Conservation (phyloP, 2,329 filamentous ascomycete genomes). For the Hymenoscyphus linearis region DNA sequence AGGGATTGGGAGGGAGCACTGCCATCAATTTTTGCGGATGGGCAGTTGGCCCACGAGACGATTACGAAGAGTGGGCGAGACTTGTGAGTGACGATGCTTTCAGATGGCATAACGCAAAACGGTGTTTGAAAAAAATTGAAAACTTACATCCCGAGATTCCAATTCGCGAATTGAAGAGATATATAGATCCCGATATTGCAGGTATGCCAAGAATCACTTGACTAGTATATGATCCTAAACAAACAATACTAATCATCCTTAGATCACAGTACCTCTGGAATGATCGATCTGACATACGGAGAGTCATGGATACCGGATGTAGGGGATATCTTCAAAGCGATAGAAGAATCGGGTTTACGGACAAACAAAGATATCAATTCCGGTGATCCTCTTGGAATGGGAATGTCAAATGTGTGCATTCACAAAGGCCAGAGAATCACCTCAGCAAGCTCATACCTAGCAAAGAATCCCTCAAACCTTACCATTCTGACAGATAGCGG, state of each 20-base stretch:
- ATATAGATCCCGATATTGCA: not conserved
- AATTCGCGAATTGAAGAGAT: conserved; percentile 24
- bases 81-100: conserved; percentile 53
- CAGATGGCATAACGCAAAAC: conserved; percentile 36
- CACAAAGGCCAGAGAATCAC: conserved; percentile 44
- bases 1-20: conserved; percentile 35
- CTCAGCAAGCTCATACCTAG: conserved; percentile 44
- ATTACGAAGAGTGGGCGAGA: conserved; percentile 57
- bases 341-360: conserved; percentile 43
- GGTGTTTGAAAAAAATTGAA: conserved; percentile 48
- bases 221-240: not conserved
- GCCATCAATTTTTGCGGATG: conserved; percentile 42
- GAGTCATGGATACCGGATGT: conserved; percentile 46
- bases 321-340: conserved; percentile 40
- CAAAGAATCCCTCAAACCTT: conserved; percentile 43
- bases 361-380: conserved; percentile 35
- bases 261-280: conserved; percentile 47
- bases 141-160: conserved; percentile 40
- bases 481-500: conserved; percentile 44
- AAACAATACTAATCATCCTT: not conserved
- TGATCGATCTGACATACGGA: conserved; percentile 44
- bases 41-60: conserved; percentile 49
- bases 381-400: conserved; percentile 53
- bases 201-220: not conserved
- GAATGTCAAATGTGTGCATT: conserved; percentile 44